Percentiles rank a stretch among this genome's conserved stretches.
phyloP scores from a whole-genome alignment of 208 protist species.

The Tritrichomonas foetus region DNA sequence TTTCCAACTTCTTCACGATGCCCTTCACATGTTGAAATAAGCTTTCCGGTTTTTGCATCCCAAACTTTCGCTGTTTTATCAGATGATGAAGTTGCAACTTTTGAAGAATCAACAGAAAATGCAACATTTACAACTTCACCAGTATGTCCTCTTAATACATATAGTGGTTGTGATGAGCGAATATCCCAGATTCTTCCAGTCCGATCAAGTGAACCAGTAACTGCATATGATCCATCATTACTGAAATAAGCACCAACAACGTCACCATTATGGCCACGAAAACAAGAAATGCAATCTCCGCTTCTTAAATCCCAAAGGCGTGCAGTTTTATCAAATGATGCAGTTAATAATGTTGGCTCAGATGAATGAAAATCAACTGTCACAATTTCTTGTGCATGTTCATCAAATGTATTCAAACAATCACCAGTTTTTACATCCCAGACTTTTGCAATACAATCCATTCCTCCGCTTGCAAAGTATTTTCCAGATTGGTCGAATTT shows the following conservation, averaged over 20 bases:
- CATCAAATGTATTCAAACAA: neutral
- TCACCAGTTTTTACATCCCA: neutral
- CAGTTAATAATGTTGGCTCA: neutral
- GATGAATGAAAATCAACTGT: neutral
- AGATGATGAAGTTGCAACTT: neutral
- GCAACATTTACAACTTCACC: neutral
- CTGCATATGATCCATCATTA: neutral
- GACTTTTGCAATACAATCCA: neutral
- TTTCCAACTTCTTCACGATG: neutral
- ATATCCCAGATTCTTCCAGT: neutral
- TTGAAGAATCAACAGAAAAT: neutral
- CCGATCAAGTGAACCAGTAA: neutral
- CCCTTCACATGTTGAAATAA: neutral
- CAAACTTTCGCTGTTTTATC: neutral
- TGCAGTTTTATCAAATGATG: neutral
- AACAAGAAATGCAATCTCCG: neutral
- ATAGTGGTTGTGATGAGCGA: slow-evolving; percentile 46
- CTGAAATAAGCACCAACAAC: neutral
- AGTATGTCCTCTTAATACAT: neutral
- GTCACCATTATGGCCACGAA: neutral
- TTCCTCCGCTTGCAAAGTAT: neutral
- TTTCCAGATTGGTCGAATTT: neutral
- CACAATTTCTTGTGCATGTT: neutral
- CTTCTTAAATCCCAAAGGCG: neutral
- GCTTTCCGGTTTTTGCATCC: neutral